Evolutionary conservation across 1,139 yeast species (phyloP).

Genomic region (Lodderomyces theae): DNA sequence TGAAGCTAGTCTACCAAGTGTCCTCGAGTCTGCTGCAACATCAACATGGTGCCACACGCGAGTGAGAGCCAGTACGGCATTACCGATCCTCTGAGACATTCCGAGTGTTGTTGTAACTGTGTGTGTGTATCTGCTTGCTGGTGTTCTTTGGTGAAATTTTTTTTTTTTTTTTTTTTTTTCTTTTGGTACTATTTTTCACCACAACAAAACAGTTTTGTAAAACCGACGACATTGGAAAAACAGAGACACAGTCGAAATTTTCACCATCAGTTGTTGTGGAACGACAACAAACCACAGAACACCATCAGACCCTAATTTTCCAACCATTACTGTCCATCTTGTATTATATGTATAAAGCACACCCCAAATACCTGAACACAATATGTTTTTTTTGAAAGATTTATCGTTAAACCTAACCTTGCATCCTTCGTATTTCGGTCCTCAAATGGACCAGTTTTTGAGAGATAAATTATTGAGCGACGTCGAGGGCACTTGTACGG

Average conservation of each 20-base stretch:
- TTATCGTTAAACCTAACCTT: conserved; percentile 86
- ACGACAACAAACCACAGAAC: background rate
- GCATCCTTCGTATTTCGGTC: conserved; percentile 97
- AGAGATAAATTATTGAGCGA: conserved; percentile 88
- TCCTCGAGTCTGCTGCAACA: conserved; percentile 76
- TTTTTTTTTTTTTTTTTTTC: background rate
- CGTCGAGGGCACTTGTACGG: conserved; percentile 98
- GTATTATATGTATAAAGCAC: background rate
- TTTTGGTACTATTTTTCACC: too few species aligned
- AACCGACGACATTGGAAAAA: too few species aligned
- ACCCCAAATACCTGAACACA: background rate
- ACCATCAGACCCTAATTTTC: background rate
- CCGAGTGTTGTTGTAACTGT: conserved; percentile 4
- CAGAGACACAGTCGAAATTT: background rate
- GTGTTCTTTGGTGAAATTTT: conserved; percentile 2
- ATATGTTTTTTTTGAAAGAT: conserved; percentile 65
- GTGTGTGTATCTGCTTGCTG: too few species aligned
- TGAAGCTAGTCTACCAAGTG: conserved; percentile 90
- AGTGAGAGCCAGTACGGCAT: conserved; percentile 72
- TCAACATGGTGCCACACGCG: conserved; percentile 97
- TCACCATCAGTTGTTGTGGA: conserved; percentile 1
- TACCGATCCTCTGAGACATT: conserved; percentile 60
- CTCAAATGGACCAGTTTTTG: conserved; percentile 92
- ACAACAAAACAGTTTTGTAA: too few species aligned
- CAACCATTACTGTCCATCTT: too few species aligned